Evolutionary conservation across 1,284 basidiomycete species (phyloP), one percentile per base, ranked within the genome.

Genomic region (Golubevia sp.): DNA sequence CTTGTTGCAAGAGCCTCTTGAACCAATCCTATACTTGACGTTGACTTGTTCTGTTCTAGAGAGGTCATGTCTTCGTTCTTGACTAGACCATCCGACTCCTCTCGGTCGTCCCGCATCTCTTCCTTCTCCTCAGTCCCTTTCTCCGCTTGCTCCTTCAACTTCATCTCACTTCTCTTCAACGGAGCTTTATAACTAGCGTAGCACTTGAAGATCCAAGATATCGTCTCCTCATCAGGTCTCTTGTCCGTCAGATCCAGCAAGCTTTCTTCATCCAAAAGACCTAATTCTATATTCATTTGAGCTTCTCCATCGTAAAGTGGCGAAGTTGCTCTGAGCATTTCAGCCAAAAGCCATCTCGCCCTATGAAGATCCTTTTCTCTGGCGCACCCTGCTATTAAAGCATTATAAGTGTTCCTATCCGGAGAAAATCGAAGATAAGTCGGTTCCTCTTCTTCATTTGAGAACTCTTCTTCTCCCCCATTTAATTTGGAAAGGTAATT

Each of bases 331-430:
- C 84, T 85, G 13, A 93, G 88, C 85, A 94, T 90, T 86, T 97
- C 93, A 0, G 91, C 92, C 60, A 99, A 85, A 62, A 97, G 91
- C 95, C 94, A 98, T 64, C 95, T 86, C 6, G 91, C 90, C 54
- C 93, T 87, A 7, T 88, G 86, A 7, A 99, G 84, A 83, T 98
- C 96, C 0, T 93, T 92, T 0, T 90, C 86, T 3, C 93, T 86
- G 82, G 94, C 97, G 56, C 93, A 91, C 0, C 93, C 94, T 67
- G 96, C 92, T 61, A 99, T 85, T 25, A 99, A 83, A 0, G 93
- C 93, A 57, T 88, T 87, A 84, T 94, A 97, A 0, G 92, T 93
- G 56, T 87, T 85, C 21, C 86, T 80, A 59, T 90, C 88, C 0
- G 94, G 93, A 8, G 86, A 80, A 74, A 91, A 90, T 5, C 84